phyloP scores from a whole-genome alignment of 75 land plant species.

The Isoetes taiwanensis region DNA sequence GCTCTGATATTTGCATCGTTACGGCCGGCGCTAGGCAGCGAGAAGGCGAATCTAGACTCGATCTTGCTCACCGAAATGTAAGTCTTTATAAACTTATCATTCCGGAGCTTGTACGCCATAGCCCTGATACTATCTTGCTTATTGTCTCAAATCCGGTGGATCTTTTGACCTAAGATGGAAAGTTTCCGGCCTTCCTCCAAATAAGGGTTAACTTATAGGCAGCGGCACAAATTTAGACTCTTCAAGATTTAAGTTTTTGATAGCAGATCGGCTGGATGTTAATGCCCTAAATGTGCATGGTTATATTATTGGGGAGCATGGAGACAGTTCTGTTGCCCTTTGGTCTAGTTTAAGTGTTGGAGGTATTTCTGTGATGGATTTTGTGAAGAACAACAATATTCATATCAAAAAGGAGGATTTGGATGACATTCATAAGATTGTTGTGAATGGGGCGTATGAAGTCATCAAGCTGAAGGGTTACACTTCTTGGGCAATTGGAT shows the following conservation, averaged over 20 bases:
- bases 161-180: conserved; percentile 59
- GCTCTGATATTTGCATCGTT: conserved; percentile 63
- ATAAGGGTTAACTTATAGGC: conserved; percentile 67
- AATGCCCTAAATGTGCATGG: conserved; percentile 82
- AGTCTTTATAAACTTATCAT: conserved; percentile 35
- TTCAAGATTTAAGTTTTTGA: conserved; percentile 54
- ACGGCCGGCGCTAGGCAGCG: conserved; percentile 80
- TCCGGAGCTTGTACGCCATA: conserved; percentile 43
- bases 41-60: conserved; percentile 59
- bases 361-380: conserved; percentile 48
- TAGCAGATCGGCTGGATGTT: conserved; percentile 56
- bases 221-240: conserved; percentile 83
- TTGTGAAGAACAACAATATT: conserved; percentile 25
- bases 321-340: conserved; percentile 82
- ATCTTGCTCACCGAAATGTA: conserved; percentile 47
- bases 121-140: conserved; percentile 49
- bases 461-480: conserved; percentile 75
- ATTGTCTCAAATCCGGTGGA: conserved; percentile 86
- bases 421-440: conserved; percentile 9
- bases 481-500: conserved; percentile 60
- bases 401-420: conserved; percentile 28
- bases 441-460: conserved; percentile 22
- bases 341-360: conserved; percentile 82
- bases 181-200: conserved; percentile 68
- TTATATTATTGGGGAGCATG: conserved; percentile 76